Percentiles rank a stretch among this genome's conserved stretches.
These are phyloP conservation scores for Monosporozyma unispora DNA, from an alignment of 805 yeast species.

Conservation along the genomic window DNA sequence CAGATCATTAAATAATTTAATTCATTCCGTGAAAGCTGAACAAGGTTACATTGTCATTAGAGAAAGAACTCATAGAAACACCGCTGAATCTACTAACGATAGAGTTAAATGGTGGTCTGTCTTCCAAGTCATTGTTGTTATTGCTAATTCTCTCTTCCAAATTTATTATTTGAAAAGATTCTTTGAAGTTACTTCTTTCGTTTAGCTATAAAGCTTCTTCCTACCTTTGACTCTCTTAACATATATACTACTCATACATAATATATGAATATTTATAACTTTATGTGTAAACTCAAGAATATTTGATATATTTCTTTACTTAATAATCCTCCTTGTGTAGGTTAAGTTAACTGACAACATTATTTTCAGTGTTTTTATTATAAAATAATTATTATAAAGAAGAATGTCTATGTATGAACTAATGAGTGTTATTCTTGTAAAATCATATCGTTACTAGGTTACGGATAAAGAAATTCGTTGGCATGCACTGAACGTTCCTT, in stretches of 20 bases:
- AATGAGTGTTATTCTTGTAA: no score
- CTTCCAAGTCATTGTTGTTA: constrained; percentile 81
- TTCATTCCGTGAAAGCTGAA: constrained; percentile 85
- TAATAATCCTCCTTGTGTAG: no score
- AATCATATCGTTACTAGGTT: no score
- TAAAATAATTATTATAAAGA: no score
- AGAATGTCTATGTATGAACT: no score
- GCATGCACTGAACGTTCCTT: no score
- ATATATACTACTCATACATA: no score
- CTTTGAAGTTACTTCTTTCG: constrained; percentile 88
- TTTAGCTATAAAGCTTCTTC: constrained; percentile 22
- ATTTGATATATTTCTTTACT: not conserved
- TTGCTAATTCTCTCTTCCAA: constrained; percentile 82
- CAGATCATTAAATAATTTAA: constrained; percentile 60
- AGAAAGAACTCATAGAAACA: constrained; percentile 95
- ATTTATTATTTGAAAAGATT: constrained; percentile 88
- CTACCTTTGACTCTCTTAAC: not conserved
- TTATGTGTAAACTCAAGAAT: not conserved
- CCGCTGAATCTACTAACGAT: constrained; percentile 94
- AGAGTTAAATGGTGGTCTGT: constrained; percentile 98
- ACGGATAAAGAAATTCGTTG: no score
- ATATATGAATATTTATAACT: not conserved
- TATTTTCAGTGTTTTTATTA: no score
- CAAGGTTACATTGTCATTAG: constrained; percentile 86
- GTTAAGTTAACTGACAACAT: no score